These are phyloP conservation scores for Ocimum tenuiflorum DNA, from an alignment of 257 asterid species.

Conservation along the genomic window DNA sequence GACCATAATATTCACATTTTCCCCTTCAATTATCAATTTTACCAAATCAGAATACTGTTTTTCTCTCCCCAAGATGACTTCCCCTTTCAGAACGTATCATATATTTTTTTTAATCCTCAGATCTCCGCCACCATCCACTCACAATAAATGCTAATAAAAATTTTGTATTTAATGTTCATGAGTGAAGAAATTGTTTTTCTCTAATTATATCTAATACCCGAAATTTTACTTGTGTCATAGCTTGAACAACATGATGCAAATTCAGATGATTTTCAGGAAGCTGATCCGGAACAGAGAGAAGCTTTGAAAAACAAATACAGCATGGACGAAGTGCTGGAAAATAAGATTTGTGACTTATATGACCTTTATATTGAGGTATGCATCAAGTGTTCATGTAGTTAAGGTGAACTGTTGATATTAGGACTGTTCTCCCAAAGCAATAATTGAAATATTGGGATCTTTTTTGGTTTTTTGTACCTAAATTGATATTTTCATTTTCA, in stretches of 20 bases:
- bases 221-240: constrained; percentile 36
- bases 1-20: neutral
- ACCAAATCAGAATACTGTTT: neutral
- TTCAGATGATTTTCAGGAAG: constrained; percentile 66
- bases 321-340: constrained; percentile 69
- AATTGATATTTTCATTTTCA: constrained; percentile 12
- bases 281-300: constrained; percentile 56
- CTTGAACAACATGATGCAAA: constrained; percentile 52
- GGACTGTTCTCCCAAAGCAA: no score
- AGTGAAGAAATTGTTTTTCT: neutral
- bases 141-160: neutral
- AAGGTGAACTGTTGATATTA: neutral
- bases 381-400: neutral
- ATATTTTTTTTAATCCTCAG: neutral
- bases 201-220: neutral
- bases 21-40: neutral
- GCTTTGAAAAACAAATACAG: constrained; percentile 49
- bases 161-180: constrained; percentile 8
- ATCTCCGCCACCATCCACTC: neutral
- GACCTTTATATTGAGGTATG: constrained; percentile 75
- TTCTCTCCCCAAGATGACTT: neutral
- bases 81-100: neutral
- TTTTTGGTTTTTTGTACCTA: constrained; percentile 8
- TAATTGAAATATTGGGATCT: neutral
- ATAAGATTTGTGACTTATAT: constrained; percentile 74